Percentiles rank a stretch among this genome's conserved stretches.
Evolutionary conservation across 805 yeast species (phyloP).

Genomic region (Pichia occidentalis): DNA sequence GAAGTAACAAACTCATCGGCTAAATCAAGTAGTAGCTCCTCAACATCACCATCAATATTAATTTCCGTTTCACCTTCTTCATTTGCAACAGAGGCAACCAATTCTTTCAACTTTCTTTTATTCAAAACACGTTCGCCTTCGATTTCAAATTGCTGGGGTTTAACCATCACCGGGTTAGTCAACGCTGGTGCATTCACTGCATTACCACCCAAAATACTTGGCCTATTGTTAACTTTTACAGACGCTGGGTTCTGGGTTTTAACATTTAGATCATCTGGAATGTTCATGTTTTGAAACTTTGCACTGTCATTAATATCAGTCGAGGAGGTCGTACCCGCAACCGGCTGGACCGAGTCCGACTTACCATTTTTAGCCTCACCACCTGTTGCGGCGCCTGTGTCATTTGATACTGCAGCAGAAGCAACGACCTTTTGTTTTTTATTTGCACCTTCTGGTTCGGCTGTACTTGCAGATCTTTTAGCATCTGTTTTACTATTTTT

Average conservation of each 20-base stretch:
- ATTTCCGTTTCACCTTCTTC: slow-evolving; percentile 92
- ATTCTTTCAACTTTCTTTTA: slow-evolving; percentile 82
- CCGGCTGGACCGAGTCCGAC: slow-evolving; percentile 11
- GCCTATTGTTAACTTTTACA: slow-evolving; percentile 58
- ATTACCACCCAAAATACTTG: slow-evolving; percentile 78
- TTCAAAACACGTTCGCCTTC: slow-evolving; percentile 79
- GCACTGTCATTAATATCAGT: slow-evolving; percentile 31
- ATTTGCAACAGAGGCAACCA: slow-evolving; percentile 73
- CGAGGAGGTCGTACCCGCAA: too few species aligned
- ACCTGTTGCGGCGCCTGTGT: slow-evolving; percentile 9
- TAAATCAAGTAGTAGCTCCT: slow-evolving; percentile 79
- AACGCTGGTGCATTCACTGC: slow-evolving; percentile 66
- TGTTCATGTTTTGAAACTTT: slow-evolving; percentile 59
- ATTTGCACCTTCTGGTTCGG: slow-evolving; percentile 9
- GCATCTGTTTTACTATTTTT: slow-evolving; percentile 7
- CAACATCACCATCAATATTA: slow-evolving; percentile 90
- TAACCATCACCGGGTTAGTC: slow-evolving; percentile 67
- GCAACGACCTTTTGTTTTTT: slow-evolving; percentile 10
- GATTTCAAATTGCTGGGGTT: slow-evolving; percentile 76
- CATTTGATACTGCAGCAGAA: slow-evolving; percentile 14
- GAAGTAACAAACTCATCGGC: slow-evolving; percentile 94
- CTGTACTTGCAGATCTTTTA: slow-evolving; percentile 14
- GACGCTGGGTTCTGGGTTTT: slow-evolving; percentile 60
- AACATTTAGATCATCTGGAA: slow-evolving; percentile 63
- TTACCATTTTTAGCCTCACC: slow-evolving; percentile 1